Evolutionary conservation across 257 asterid genomes (phyloP), one percentile per base, ranked within the genome.

Genomic region (Solanum peruvianum): DNA sequence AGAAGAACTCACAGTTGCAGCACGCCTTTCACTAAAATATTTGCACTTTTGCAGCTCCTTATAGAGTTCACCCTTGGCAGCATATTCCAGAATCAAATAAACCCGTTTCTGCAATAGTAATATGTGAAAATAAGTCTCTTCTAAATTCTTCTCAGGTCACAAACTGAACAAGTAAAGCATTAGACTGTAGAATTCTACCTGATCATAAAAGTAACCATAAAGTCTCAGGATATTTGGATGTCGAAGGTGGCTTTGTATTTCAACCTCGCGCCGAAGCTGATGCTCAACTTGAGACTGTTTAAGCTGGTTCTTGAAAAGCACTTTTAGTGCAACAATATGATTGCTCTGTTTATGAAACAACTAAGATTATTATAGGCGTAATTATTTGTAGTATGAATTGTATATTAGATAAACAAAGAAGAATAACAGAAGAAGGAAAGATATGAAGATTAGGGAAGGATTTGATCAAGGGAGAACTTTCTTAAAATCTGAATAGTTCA

Each of bases 231-330:
- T 94, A 93, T 97, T 97, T 13, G 99, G 94, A 91, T 97, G 99
- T 70, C 98, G 93, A 88, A 97, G 98, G 90, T 94, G 98, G 90
- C 97, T 95, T 87, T 97, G 99, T 72, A 97, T 97, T 90, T 97
- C 99, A 52, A 97, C 98, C 91, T 97, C 99, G 11, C 99, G 95
- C 8, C 98, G 98, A 84, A 97, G 98, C 92, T 97, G 99, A 81
- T 97, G 99, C 88, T 97, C 98, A 31, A 97, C 98, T 87, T 94
- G 98, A 35, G 98, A 97, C 90, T 95, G 96, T 89, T 94, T 94
- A 66, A 97, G 91, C 87, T 97, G 99, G 93, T 88, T 93, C 93
- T 96, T 96, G 82, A 96, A 96, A 88, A 96, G 84, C 56, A 96
- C 98, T 91, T 96, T 96, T 69, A 97, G 92, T 56, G 99, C 99